Evolutionary conservation across 768 basidiomycete species (phyloP).

Genomic region (Podaxis sp.): DNA sequence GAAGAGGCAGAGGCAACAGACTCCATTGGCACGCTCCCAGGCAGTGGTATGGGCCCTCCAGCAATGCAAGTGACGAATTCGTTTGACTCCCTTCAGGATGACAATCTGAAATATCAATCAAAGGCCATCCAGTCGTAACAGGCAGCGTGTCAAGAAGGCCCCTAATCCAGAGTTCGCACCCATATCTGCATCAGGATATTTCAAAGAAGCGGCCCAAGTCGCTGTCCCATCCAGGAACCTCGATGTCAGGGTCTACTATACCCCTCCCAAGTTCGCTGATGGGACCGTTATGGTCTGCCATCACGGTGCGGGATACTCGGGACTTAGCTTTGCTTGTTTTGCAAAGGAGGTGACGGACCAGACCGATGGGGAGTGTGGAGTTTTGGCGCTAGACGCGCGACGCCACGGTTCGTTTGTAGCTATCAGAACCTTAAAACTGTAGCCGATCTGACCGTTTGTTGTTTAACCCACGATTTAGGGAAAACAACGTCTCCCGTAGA

Average conservation of each 20-base stretch:
- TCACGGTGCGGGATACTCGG: conserved; percentile 94
- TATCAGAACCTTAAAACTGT: neutral
- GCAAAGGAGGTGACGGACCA: conserved; percentile 72
- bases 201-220: conserved; percentile 79
- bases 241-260: conserved; percentile 82
- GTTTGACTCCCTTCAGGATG: conserved; percentile 16
- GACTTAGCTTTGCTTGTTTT: conserved; percentile 85
- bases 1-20: conserved; percentile 60
- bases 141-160: conserved; percentile 28
- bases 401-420: conserved; percentile 69
- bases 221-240: conserved; percentile 59
- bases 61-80: conserved; percentile 49
- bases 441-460: neutral
- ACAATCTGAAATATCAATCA: conserved; percentile 21
- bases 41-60: conserved; percentile 59
- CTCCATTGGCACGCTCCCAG: conserved; percentile 60
- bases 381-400: conserved; percentile 80
- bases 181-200: conserved; percentile 76
- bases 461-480: conserved; percentile 38
- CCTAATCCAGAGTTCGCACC: conserved; percentile 72
- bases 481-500: conserved; percentile 55
- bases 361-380: conserved; percentile 72
- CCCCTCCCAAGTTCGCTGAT: conserved; percentile 55
- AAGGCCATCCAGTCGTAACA: conserved; percentile 35
- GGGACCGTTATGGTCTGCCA: conserved; percentile 86